phyloP scores from a whole-genome alignment of 2,329 filamentous ascomycete genomes.

The Aspergillus tamarii region DNA sequence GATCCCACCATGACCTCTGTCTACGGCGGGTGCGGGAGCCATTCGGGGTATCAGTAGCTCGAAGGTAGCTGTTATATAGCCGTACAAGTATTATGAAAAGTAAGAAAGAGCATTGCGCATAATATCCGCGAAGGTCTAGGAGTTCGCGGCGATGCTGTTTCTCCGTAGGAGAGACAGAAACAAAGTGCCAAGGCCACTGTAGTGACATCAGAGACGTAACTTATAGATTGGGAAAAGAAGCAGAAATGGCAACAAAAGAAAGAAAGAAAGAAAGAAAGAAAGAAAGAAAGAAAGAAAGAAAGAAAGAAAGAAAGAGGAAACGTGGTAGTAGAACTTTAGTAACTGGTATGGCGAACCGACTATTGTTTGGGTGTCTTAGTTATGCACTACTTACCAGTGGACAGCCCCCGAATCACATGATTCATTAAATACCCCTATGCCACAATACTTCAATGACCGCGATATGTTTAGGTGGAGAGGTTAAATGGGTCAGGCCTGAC shows the following conservation, averaged over 20 bases:
- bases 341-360: background rate
- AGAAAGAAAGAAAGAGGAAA: background rate
- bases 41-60: constrained; percentile 9
- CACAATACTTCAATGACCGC: no score
- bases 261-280: background rate
- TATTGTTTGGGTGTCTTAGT: background rate
- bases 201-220: constrained; percentile 23
- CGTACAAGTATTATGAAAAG: constrained; percentile 47
- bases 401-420: constrained; percentile 13
- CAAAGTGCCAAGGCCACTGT: constrained; percentile 56
- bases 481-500: background rate
- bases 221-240: background rate
- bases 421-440: background rate
- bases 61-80: constrained; percentile 28
- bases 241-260: background rate
- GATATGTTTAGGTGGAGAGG: background rate
- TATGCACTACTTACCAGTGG: constrained; percentile 4
- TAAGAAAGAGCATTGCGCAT: constrained; percentile 59
- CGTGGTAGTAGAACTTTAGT: background rate
- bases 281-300: background rate
- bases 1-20: constrained; percentile 48
- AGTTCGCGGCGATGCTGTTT: constrained; percentile 54
- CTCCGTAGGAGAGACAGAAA: constrained; percentile 54
- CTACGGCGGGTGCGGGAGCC: constrained; percentile 11
- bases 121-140: constrained; percentile 59